Base-by-base conservation (phyloP, 495 filamentous ascomycete genomes). In the Gamarada debralockiae region DNA sequence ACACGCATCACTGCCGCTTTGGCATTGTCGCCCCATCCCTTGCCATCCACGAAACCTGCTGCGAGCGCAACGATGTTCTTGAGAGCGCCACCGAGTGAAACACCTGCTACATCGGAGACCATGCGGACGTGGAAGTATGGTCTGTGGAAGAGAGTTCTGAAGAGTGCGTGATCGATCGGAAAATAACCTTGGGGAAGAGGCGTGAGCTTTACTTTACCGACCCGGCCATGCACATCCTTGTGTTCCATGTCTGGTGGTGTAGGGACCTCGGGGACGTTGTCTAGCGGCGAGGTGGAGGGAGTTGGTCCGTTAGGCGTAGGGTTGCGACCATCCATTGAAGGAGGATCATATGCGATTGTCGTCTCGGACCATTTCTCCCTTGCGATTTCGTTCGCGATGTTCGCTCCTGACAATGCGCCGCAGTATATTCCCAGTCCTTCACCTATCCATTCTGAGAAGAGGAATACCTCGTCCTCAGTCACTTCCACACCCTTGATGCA, bases 401-500 rank as follows among this genome's bases (percentile, higher is more conserved):
- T 99, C 50, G 93, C 95, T 13, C 95, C 95, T 38, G 89, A 95
- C 12, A 99, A 80, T 2, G 95, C 91, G 65, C 95, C 95, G 64
- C 91, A 96, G 77, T 99, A 99, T 65, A 99, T 99, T 48, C 85
- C 87, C 7, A 99, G 78, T 39, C 82, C 83, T 61, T 84, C 80
- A 52, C 92, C 90, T 63, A 99, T 97, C 60, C 84, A 89, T 66
- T 99, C 95, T n/a, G 85, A 91, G 77, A 97, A 95, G 18, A 99
- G 80, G 53, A 78, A 78, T 53, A 97, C 79, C 24, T 90, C 88
- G 27, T 87, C 79, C 49, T 86, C 82, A 10, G 84, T 82, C 38
- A 99, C 95, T 52, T 93, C 85, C 41, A 99, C 90, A 56, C 95
- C 95, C 76, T 99, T 99, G 69, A 97, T 97, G 69, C 95, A 99